Evolutionary conservation across 2,329 filamentous ascomycete species (phyloP), one percentile per base, ranked within the genome.

Genomic region (Colletotrichum horii): DNA sequence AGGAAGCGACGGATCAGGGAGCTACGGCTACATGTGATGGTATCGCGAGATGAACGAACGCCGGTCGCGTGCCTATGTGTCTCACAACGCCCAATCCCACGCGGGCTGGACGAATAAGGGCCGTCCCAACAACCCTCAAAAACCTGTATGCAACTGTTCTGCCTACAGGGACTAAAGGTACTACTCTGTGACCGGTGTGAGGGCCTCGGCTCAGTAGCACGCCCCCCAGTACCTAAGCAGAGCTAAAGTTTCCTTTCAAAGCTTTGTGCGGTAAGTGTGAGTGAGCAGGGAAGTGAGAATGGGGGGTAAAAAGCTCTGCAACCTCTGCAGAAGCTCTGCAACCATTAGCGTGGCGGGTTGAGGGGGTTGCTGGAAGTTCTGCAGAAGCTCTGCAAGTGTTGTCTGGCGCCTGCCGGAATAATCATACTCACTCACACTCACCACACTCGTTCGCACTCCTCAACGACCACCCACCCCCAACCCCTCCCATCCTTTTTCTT

Each of bases 271-370:
- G 66, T n/a, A 66, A 66, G 36, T 24, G 30, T 36, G 30, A n/a
- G 38, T 48, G 38, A 48, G 30, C 22, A 52, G 65, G 65, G 38
- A 67, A 55, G 34, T 30, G 62, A 28, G 36, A 22, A 66, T 14
- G 28, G 36, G 8, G 22, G 26, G n/a, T 32, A 30, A 64, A 26
- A 24, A 36, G 43, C 30, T 61, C 28, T 22, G 34, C 28, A 75
- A 75, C 69, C 73, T 75, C 73, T 73, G 36, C 24, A 43, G 36
- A 75, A 75, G 73, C 73, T 75, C 73, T 75, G 69, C 69, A 75
- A 75, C 73, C 58, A 30, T 48, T 73, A 75, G 73, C 73, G 58
- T 48, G 43, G 56, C 12, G 48, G 38, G 55, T 67, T 67, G 69
- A 52, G 62, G 70, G 67, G 70, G 69, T 75, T 75, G 69, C 56